Conservation (phyloP, 164 flowering plant genomes). For the Annona cherimola region DNA sequence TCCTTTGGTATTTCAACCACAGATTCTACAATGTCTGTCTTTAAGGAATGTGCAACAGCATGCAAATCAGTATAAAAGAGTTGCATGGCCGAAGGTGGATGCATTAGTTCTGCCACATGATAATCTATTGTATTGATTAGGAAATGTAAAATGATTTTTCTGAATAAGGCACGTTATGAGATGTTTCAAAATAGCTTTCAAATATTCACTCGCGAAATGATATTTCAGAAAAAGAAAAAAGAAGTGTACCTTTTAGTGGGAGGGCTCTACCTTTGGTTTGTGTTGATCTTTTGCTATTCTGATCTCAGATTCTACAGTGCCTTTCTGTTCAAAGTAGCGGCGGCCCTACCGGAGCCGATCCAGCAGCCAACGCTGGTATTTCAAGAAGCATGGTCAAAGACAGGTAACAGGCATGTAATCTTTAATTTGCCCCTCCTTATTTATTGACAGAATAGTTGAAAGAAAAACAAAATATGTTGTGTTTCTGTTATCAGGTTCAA, state of each 20-base stretch:
- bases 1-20: constrained; percentile 15
- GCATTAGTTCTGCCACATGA: not conserved
- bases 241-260: not conserved
- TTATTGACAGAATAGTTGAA: not conserved
- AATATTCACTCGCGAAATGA: not conserved
- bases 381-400: constrained; percentile 84
- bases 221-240: not conserved
- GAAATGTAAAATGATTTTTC: not conserved
- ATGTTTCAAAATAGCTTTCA: no score
- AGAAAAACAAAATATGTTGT: not conserved
- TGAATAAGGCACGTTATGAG: no score
- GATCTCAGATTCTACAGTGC: constrained; percentile 68
- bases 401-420: constrained; percentile 28
- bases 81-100: constrained; percentile 88
- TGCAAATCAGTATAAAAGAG: constrained; percentile 93
- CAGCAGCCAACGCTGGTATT: constrained; percentile 47
- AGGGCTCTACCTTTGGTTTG: not conserved
- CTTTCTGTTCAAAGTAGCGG: constrained; percentile 62
- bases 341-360: constrained; percentile 53
- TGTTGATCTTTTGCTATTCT: constrained; percentile 4
- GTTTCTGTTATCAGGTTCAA: constrained; percentile 45
- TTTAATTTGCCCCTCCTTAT: not conserved
- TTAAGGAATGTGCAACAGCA: constrained; percentile 74
- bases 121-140: not conserved
- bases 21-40: constrained; percentile 79